Conservation (phyloP, 164 flowering plant species). For the Stephania japonica region DNA sequence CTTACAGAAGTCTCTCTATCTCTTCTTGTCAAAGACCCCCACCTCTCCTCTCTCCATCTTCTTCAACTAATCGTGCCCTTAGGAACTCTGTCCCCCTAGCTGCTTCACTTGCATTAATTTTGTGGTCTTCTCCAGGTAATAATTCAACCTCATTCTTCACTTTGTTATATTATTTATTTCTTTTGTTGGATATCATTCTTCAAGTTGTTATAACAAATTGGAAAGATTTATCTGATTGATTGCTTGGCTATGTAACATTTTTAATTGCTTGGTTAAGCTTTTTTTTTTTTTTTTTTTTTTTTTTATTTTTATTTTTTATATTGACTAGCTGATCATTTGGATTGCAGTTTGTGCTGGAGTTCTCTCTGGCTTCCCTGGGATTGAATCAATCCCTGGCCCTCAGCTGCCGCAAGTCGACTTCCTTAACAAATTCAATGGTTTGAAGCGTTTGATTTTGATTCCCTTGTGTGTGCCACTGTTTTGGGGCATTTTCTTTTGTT, state of each 20-base stretch:
- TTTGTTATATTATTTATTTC: not conserved
- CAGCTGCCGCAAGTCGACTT: conserved; percentile 64
- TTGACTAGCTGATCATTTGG: not conserved
- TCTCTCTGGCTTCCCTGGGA: conserved; percentile 61
- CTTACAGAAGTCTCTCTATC: conserved; percentile 7
- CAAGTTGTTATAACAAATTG: not conserved
- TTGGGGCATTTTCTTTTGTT: too few species aligned
- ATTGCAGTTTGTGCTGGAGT: too few species aligned
- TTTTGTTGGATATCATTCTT: not conserved
- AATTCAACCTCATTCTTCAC: not conserved
- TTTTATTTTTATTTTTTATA: not conserved
- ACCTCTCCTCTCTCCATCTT: not conserved
- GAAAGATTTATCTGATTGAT: not conserved
- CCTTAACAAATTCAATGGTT: conserved; percentile 59
- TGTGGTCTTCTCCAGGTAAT: conserved; percentile 46
- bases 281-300: too few species aligned
- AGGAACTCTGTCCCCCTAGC: conserved; percentile 37
- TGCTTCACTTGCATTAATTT: conserved; percentile 36
- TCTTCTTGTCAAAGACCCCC: conserved; percentile 14
- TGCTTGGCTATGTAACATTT: not conserved
- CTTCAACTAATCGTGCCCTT: conserved; percentile 9
- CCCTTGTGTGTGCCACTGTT: not conserved
- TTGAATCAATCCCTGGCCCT: conserved; percentile 79
- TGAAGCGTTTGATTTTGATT: conserved; percentile 37
- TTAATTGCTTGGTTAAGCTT: not conserved